Evolutionary conservation across 495 filamentous ascomycete species (phyloP), one percentile per base, ranked within the genome.

Genomic region (Astrothelium macrocarpum): DNA sequence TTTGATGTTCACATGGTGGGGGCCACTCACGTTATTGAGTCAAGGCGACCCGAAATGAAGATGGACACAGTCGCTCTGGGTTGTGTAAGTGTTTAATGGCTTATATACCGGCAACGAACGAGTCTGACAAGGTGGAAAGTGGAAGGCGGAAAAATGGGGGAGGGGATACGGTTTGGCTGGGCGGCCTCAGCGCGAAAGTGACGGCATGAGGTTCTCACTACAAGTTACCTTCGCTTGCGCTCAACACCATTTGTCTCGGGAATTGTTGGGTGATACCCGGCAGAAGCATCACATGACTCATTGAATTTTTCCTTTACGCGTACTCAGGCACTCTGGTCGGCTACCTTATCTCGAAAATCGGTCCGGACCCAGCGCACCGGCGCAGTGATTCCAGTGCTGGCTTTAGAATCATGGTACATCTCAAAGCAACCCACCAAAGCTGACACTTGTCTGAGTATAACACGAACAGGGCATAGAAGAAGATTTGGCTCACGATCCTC

Each of bases 401-500:
- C 49, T n/a, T 16, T 25, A 56, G 29, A 9, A 56, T 29, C 49
- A 56, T 56, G 49, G 49, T 56, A 56, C n/a, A n/a, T n/a, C n/a
- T n/a, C n/a, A 29, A 29, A n/a, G 12, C 25, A 39, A 11, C 25
- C 25, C 49, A 28, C 25, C 25, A 56, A 16, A 10, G 5, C 23
- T 28, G 25, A 5, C 9, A 5, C 20, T 39, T 39, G 34, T 56
- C 49, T 56, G 20, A 56, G 25, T 16, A 29, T 26, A 9, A 26
- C 49, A 56, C 29, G 5, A 3, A 29, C 20, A 56, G 49, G 77
- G 32, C 64, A 75, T 71, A 72, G 69, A 92, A 71, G 83, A 91
- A 74, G 89, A 90, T 73, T 74, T 96, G 28, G 80, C 80, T 59
- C 79, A 78, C 60, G 82, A 93, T 68, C 89, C 90, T 59, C 89